Conservation (phyloP, 176 grass and related monocot species). For the Leersia perrieri region DNA sequence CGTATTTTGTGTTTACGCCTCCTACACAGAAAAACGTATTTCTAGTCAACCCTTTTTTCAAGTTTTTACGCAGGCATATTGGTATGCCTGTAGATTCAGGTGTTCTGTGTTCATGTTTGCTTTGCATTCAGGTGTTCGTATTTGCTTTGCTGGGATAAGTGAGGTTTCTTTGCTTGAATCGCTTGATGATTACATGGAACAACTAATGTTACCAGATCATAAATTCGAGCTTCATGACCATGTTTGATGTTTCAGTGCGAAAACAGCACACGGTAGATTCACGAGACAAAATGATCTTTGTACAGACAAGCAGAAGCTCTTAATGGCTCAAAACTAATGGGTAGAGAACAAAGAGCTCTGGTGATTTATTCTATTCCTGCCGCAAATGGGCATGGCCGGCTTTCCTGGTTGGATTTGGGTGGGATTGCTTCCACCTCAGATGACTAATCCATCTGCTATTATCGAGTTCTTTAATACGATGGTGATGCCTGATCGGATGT, state of each 20-base stretch:
- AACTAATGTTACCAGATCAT: background rate
- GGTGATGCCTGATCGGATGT: slow-evolving; percentile 84
- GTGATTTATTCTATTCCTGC: slow-evolving; percentile 15
- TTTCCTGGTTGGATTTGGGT: slow-evolving; percentile 2
- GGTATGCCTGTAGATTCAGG: background rate
- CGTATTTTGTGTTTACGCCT: background rate
- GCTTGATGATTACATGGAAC: background rate
- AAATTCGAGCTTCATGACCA: background rate
- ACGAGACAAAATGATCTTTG: slow-evolving; percentile 5
- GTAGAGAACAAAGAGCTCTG: slow-evolving; percentile 24
- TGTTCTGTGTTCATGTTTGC: too few relatives aligned
- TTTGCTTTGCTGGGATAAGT: background rate
- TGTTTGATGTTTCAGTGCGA: background rate
- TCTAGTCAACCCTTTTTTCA: background rate
- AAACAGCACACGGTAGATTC: background rate
- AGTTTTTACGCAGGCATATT: background rate
- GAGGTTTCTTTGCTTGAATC: background rate
- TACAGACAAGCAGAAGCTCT: slow-evolving; percentile 4
- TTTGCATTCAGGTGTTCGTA: too few relatives aligned
- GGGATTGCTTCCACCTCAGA: slow-evolving; percentile 37
- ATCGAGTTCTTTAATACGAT: slow-evolving; percentile 80
- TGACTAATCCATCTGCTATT: slow-evolving; percentile 64
- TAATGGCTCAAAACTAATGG: slow-evolving; percentile 31
- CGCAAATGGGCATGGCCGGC: background rate
- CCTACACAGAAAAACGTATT: background rate